Percentiles rank a stretch among this genome's conserved stretches.
These are phyloP conservation scores for Aspergillus fructus DNA, from an alignment of 2,329 filamentous ascomycete species.

Conservation along the genomic window DNA sequence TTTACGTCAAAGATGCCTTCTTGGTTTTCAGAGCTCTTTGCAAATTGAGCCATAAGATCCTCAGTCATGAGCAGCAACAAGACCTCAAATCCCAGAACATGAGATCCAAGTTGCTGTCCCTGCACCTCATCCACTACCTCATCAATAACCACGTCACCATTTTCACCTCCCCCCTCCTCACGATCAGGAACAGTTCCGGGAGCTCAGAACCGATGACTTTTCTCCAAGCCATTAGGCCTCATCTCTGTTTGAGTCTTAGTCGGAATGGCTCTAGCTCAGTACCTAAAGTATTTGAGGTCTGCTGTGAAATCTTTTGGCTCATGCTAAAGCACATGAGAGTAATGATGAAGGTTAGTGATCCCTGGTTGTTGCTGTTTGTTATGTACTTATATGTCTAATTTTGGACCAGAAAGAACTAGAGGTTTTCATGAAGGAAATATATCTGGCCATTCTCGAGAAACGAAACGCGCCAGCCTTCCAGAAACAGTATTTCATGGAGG, in stretches of 20 bases:
- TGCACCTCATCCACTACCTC: constrained; percentile 92
- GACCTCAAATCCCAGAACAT: constrained; percentile 93
- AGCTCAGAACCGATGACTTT: constrained; percentile 83
- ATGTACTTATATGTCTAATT: constrained; percentile 15
- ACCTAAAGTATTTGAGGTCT: constrained; percentile 88
- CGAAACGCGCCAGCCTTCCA: constrained; percentile 83
- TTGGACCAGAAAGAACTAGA: constrained; percentile 82
- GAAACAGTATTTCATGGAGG: constrained; percentile 85
- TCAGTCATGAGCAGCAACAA: constrained; percentile 86
- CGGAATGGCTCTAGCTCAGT: constrained; percentile 94
- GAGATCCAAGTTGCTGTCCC: constrained; percentile 92
- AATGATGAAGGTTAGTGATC: constrained; percentile 73
- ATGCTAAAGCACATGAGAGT: constrained; percentile 93
- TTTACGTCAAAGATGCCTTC: constrained; percentile 96
- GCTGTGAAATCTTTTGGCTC: constrained; percentile 96
- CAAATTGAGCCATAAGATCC: constrained; percentile 89
- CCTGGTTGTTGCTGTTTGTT: not conserved
- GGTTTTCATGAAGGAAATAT: constrained; percentile 97
- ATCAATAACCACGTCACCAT: constrained; percentile 90
- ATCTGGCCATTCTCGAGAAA: constrained; percentile 85
- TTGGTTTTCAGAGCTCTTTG: constrained; percentile 97
- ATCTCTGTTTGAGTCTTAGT: constrained; percentile 90
- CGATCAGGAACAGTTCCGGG: constrained; percentile 85
- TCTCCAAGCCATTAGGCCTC: constrained; percentile 93
- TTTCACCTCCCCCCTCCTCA: constrained; percentile 88